These are phyloP conservation scores for Neonothopanus nambi DNA, from an alignment of 1,284 basidiomycete species.

Conservation along the genomic window DNA sequence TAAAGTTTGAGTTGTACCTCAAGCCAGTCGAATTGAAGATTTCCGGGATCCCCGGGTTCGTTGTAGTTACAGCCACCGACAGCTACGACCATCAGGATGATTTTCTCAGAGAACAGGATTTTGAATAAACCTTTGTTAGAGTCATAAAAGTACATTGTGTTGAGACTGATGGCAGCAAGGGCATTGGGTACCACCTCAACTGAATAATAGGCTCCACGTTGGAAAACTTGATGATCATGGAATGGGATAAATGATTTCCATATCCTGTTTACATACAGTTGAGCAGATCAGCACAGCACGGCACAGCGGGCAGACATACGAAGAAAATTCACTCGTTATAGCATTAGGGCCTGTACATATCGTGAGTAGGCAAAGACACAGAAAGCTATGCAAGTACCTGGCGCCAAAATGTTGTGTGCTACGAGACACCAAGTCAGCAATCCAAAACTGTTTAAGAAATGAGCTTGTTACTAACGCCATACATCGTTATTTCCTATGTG, in stretches of 20 bases:
- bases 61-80: conserved; percentile 69
- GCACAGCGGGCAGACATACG: conserved; percentile 42
- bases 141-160: conserved; percentile 93
- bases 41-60: conserved; percentile 74
- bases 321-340: conserved; percentile 75
- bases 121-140: conserved; percentile 79
- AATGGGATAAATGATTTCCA: conserved; percentile 87
- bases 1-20: conserved; percentile 81
- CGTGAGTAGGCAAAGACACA: conserved; percentile 23
- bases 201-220: conserved; percentile 84
- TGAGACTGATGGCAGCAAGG: conserved; percentile 83
- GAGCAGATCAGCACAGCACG: neutral
- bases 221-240: conserved; percentile 78
- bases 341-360: conserved; percentile 69
- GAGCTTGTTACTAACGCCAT: conserved; percentile 62
- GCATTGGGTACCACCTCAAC: conserved; percentile 79
- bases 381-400: conserved; percentile 48
- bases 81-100: conserved; percentile 37
- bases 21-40: conserved; percentile 87
- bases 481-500: conserved; percentile 81
- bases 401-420: conserved; percentile 73
- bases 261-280: conserved; percentile 54
- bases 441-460: conserved; percentile 15
- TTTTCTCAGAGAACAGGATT: neutral
- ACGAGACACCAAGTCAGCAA: conserved; percentile 18